Evolutionary conservation across 257 asterid genomes (phyloP).

Genomic region (Primulina huaijiensis): DNA sequence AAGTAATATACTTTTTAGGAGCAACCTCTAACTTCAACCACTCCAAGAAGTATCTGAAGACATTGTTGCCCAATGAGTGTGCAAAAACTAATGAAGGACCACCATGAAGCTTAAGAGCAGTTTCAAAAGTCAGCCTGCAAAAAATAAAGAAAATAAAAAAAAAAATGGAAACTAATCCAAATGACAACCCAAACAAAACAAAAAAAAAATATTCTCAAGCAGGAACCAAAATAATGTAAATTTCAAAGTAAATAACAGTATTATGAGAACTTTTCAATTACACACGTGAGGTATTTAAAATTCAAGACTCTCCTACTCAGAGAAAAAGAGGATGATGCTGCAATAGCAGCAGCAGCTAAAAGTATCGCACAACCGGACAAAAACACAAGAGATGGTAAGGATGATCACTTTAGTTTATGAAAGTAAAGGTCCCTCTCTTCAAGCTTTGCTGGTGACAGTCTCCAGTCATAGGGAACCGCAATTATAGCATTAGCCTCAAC

Average conservation of each 20-base stretch:
- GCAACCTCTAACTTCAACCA: slow-evolving; percentile 97
- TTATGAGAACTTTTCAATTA: background rate
- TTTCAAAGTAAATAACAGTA: background rate
- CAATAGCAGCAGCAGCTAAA: background rate
- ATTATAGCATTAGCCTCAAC: slow-evolving; percentile 94
- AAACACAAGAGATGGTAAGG: slow-evolving; percentile 18
- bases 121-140: slow-evolving; percentile 95
- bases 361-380: background rate
- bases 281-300: background rate
- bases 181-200: background rate
- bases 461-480: slow-evolving; percentile 98
- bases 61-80: slow-evolving; percentile 96
- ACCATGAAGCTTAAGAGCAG: slow-evolving; percentile 93
- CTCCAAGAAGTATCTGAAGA: slow-evolving; percentile 97
- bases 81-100: slow-evolving; percentile 95
- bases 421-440: slow-evolving; percentile 98
- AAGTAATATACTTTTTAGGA: slow-evolving; percentile 71
- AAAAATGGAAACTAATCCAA: background rate
- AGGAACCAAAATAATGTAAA: background rate
- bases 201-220: background rate
- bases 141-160: slow-evolving; percentile 21
- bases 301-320: background rate
- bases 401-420: slow-evolving; percentile 80
- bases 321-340: background rate
- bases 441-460: slow-evolving; percentile 89